A percentile compares a stretch with the other conserved stretches of the same genome.
These are phyloP conservation scores for Colletotrichum trifolii DNA, from an alignment of 2,329 filamentous ascomycete genomes.

Conservation along the genomic window DNA sequence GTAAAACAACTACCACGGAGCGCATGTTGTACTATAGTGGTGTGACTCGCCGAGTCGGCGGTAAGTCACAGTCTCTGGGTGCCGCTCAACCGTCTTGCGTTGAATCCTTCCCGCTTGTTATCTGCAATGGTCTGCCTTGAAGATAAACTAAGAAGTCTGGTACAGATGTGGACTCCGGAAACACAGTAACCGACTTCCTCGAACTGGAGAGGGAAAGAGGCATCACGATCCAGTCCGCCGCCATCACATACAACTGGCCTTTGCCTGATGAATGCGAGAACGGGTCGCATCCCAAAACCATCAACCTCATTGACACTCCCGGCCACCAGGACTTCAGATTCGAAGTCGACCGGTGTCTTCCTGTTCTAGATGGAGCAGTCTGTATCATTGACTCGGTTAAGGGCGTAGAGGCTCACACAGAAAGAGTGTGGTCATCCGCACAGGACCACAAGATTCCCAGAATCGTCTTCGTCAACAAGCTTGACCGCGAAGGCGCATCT, in stretches of 20 bases:
- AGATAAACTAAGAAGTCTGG: constrained; percentile 5
- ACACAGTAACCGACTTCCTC: constrained; percentile 96
- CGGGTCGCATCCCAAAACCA: constrained; percentile 67
- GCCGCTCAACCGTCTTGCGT: background rate
- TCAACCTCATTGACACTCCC: constrained; percentile 95
- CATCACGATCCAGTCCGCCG: constrained; percentile 97
- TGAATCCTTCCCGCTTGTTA: too few relatives aligned
- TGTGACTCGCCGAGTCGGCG: constrained; percentile 85
- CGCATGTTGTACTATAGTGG: constrained; percentile 98
- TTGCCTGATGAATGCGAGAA: constrained; percentile 59
- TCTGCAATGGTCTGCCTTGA: background rate
- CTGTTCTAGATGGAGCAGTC: constrained; percentile 89
- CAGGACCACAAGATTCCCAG: constrained; percentile 87
- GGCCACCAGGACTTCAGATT: constrained; percentile 98
- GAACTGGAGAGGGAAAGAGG: constrained; percentile 91
- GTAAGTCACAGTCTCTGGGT: constrained; percentile 48
- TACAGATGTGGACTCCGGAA: constrained; percentile 91
- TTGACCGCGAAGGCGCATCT: constrained; percentile 80
- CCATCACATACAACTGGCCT: constrained; percentile 96
- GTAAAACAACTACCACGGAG: constrained; percentile 98
- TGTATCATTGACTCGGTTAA: constrained; percentile 93
- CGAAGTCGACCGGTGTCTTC: constrained; percentile 90
- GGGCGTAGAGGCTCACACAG: constrained; percentile 95
- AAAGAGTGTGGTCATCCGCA: constrained; percentile 94
- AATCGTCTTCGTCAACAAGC: constrained; percentile 81